Conservation (phyloP, 495 filamentous ascomycete genomes). For the Podospora didyma region DNA sequence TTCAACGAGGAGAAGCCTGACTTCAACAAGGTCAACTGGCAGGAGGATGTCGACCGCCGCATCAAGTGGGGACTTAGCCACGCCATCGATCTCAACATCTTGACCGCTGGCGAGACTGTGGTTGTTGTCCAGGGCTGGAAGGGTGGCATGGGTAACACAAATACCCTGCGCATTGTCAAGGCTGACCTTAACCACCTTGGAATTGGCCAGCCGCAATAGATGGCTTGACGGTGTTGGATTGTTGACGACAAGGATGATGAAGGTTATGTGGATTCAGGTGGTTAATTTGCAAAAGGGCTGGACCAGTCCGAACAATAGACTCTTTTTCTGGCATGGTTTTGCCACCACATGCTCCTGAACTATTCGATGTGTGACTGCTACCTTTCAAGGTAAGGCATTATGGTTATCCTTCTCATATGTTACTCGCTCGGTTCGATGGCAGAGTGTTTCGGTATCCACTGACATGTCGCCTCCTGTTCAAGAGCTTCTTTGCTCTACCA, state of each 20-base stretch:
- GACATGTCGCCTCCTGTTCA: no score
- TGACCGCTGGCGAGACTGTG: conserved; percentile 77
- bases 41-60: conserved; percentile 95
- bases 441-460: no score
- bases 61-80: conserved; percentile 90
- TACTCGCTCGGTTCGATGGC: no score
- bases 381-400: no score
- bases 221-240: neutral
- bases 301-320: no score
- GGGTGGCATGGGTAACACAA: conserved; percentile 96
- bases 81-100: conserved; percentile 78
- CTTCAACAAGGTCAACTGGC: conserved; percentile 85
- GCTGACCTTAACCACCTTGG: conserved; percentile 50
- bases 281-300: no score
- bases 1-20: conserved; percentile 92
- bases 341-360: no score
- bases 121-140: conserved; percentile 96
- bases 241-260: neutral
- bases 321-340: no score
- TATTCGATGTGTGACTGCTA: no score
- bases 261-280: neutral
- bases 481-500: no score
- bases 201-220: conserved; percentile 24
- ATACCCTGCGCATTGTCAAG: conserved; percentile 66
- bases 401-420: no score